Evolutionary conservation across 1,284 basidiomycete genomes (phyloP).

Genomic region (Irpex rosettiformis): DNA sequence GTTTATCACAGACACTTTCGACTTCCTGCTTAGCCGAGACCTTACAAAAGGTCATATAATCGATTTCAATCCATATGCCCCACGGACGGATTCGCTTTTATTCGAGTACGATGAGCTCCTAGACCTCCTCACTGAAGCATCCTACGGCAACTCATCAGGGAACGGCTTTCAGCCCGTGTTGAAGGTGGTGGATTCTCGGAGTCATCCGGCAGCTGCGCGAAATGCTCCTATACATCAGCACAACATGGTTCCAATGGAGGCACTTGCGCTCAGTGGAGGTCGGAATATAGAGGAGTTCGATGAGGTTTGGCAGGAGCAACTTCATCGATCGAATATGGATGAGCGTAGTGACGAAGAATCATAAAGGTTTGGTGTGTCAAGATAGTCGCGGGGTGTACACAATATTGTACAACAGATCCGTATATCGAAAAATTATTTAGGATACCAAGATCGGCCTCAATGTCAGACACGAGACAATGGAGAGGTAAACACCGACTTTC

Average conservation of each 20-base stretch:
- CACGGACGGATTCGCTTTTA: slow-evolving; percentile 82
- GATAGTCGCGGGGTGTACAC: background rate
- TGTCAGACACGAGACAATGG: too few relatives aligned
- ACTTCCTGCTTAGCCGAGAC: slow-evolving; percentile 84
- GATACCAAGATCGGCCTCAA: too few relatives aligned
- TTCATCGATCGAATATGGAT: slow-evolving; percentile 38
- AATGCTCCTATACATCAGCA: slow-evolving; percentile 77
- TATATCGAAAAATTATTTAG: too few relatives aligned
- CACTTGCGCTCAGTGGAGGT: slow-evolving; percentile 75
- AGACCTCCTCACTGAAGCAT: slow-evolving; percentile 30
- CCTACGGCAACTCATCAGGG: background rate
- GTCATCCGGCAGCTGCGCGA: slow-evolving; percentile 61
- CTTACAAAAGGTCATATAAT: slow-evolving; percentile 73
- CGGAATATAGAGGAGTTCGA: slow-evolving; percentile 72
- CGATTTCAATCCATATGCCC: slow-evolving; percentile 89
- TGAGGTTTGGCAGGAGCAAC: slow-evolving; percentile 57
- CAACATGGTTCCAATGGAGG: slow-evolving; percentile 93
- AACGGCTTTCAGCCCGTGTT: slow-evolving; percentile 41
- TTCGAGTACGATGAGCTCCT: slow-evolving; percentile 83
- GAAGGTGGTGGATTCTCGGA: slow-evolving; percentile 68
- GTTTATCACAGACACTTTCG: slow-evolving; percentile 67
- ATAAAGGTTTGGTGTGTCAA: background rate
- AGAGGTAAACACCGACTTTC: too few relatives aligned
- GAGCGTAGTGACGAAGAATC: background rate
- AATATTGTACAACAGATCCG: background rate